Evolutionary conservation across 2,329 filamentous ascomycete species (phyloP).

Genomic region (Incumbomyces lentus): DNA sequence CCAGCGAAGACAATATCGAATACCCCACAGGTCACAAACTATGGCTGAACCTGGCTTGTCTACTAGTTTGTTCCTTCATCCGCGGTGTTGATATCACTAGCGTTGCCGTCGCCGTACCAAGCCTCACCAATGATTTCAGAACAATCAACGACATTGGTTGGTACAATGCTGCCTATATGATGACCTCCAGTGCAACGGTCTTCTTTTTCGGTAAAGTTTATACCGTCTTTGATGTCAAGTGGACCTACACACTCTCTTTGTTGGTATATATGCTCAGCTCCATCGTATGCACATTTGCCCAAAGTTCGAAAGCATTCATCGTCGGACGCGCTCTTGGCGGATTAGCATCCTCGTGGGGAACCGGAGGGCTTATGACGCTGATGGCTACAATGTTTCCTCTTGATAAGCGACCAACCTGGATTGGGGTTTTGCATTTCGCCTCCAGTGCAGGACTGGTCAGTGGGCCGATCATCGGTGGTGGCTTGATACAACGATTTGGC

Average conservation of each 20-base stretch:
- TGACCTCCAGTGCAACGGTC: slow-evolving; percentile 34
- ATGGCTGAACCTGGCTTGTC: not conserved
- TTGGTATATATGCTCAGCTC: slow-evolving; percentile 35
- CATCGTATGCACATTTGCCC: slow-evolving; percentile 29
- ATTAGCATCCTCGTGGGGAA: slow-evolving; percentile 29
- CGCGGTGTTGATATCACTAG: slow-evolving; percentile 1
- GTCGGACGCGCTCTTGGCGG: slow-evolving; percentile 34
- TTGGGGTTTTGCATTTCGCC: slow-evolving; percentile 1
- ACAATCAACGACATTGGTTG: slow-evolving; percentile 38
- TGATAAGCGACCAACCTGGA: slow-evolving; percentile 22
- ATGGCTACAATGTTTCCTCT: slow-evolving; percentile 21
- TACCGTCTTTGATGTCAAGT: slow-evolving; percentile 35
- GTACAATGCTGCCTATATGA: slow-evolving; percentile 37
- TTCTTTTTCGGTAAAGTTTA: slow-evolving; percentile 36
- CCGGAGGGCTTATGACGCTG: slow-evolving; percentile 27
- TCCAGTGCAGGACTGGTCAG: not conserved
- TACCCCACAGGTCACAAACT: slow-evolving; percentile 7
- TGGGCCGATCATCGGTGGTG: slow-evolving; percentile 28
- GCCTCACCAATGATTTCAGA: slow-evolving; percentile 37
- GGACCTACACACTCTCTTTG: slow-evolving; percentile 30
- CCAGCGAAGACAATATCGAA: not conserved
- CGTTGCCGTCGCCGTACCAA: slow-evolving; percentile 7
- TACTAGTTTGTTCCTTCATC: not conserved
- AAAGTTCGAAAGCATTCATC: slow-evolving; percentile 29
- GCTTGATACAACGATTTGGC: slow-evolving; percentile 25